These are phyloP conservation scores for Corylus heterophylla DNA, from an alignment of 306 rosid species.

Conservation along the genomic window DNA sequence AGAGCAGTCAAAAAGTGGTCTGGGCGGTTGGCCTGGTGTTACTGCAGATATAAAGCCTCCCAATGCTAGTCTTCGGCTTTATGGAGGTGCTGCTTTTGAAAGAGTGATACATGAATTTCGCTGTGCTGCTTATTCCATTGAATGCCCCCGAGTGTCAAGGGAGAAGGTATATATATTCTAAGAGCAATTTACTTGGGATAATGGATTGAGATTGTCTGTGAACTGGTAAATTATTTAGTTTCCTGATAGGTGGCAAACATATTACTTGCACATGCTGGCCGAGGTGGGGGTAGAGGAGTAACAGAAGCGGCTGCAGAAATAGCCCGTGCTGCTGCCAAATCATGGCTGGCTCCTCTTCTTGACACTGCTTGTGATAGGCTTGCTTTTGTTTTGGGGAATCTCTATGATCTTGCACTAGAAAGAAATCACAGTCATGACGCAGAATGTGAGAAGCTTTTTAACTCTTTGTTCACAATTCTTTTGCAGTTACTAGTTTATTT, in stretches of 20 bases:
- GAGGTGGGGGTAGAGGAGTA: conserved; percentile 84
- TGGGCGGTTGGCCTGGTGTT: conserved; percentile 95
- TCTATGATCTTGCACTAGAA: conserved; percentile 88
- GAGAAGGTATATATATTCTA: conserved; percentile 64
- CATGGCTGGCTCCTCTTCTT: conserved; percentile 99
- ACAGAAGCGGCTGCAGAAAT: conserved; percentile 98
- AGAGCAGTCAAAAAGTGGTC: conserved; percentile 77
- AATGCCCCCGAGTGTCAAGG: conserved; percentile 91
- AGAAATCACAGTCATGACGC: conserved; percentile 61
- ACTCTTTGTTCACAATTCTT: neutral
- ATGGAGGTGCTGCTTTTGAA: conserved; percentile 99
- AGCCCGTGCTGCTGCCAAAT: conserved; percentile 93
- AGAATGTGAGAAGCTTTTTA: conserved; percentile 55
- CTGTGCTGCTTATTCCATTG: conserved; percentile 91
- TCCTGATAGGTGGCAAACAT: conserved; percentile 86
- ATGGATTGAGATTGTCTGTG: conserved; percentile 10
- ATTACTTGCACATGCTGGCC: conserved; percentile 92
- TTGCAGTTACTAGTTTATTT: neutral
- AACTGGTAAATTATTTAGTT: conserved; percentile 16
- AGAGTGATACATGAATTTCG: conserved; percentile 94
- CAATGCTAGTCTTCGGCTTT: conserved; percentile 82
- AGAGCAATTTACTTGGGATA: conserved; percentile 3
- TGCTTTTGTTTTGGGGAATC: conserved; percentile 81
- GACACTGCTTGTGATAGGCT: conserved; percentile 96
- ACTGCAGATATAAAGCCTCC: conserved; percentile 70